Evolutionary conservation across 495 filamentous ascomycete genomes (phyloP), one percentile per base, ranked within the genome.

Genomic region (Penicillium fimorum): DNA sequence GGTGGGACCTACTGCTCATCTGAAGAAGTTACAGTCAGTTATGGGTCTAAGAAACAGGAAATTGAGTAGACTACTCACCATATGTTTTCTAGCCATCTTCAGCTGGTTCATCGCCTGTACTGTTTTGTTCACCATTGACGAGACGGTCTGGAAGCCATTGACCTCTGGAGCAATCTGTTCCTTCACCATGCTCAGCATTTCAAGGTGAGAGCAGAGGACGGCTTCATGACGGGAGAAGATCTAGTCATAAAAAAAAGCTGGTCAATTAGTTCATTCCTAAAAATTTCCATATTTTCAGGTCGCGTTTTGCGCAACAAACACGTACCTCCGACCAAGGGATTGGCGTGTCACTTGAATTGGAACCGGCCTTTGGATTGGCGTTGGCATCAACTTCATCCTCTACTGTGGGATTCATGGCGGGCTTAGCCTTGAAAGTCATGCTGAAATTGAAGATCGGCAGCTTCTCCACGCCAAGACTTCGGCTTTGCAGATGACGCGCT

Each of bases 81-180:
- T 55, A 15, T 69, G 56, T n/a, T 67, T 66, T 43, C 70, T 65
- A 25, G 73, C 44, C 8, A 70, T 27, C n/a, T 70, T 62, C 29
- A 69, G 71, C 37, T 79, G 69, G 13, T 63, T 62, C 40, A 73
- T 61, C 27, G 74, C 57, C 40, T 70, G 68, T 17, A 72, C 57
- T 7, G 76, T 74, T 60, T 63, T 74, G 27, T 70, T 69, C 20
- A 74, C 44, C 70, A 79, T 76, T 6, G 65, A 50, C 0, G 70
- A 61, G 6, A 77, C 49, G 6, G 70, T 47, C 22, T 62, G 66
- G 18, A 55, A 64, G 3, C 62, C 58, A 35, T 74, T 67, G 10
- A 35, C 54, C 43, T 70, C 66, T 6, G 58, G 48, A 4, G 48
- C 32, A 22, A 67, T 37, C 25, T 69, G 62, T 1, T 17, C 38